Evolutionary conservation across 2,329 filamentous ascomycete species (phyloP), one percentile per base, ranked within the genome.

Genomic region (Nigrograna mackinnonii): DNA sequence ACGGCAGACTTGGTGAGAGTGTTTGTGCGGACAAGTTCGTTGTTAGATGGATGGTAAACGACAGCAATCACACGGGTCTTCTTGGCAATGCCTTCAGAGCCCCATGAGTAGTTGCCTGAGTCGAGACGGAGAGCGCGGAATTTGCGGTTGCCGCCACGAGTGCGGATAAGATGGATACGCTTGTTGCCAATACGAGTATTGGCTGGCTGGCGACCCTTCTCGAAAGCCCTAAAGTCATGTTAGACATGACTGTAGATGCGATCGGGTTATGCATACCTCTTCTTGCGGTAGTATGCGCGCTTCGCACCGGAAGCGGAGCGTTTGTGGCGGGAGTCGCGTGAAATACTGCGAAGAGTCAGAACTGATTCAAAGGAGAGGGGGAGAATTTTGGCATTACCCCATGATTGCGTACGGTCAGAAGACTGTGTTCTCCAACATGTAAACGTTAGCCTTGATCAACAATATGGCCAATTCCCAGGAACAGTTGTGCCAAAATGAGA

Each of bases 1-100:
- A 99, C 89, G 79, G 94, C 94, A 72, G 90, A 90, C 82, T 91
- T 95, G 84, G 94, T 99, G 75, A 99, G 85, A 81, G 94, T 97
- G 87, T 99, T 99, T 79, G 94, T 99, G 73, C 94, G 94, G 83
- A 99, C 91, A 67, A 99, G 85, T 82, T 99, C 94, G 90, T 99
- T 99, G 91, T 99, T 99, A 76, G 92, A 96, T 55, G 94, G 95
- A 17, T 99, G 95, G 89, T 91, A 99, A 74, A 86, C 87, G 79
- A 99, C 95, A 70, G 82, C 91, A 76, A 99, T 96, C 76, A 99
- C 89, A 83, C 95, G 94, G 78, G 89, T 91, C 87, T 99, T 99
- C 86, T 94, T 92, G 79, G 92, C 89, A 78, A 91, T 82, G 71
- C 92, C 91, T 84, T 99, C 94, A 61, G 91, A 96, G 70, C 89